A percentile compares a stretch with the other conserved stretches of the same genome.
phyloP scores from a whole-genome alignment of 2,329 filamentous ascomycete genomes.

The Ceratocystis ficicola region DNA sequence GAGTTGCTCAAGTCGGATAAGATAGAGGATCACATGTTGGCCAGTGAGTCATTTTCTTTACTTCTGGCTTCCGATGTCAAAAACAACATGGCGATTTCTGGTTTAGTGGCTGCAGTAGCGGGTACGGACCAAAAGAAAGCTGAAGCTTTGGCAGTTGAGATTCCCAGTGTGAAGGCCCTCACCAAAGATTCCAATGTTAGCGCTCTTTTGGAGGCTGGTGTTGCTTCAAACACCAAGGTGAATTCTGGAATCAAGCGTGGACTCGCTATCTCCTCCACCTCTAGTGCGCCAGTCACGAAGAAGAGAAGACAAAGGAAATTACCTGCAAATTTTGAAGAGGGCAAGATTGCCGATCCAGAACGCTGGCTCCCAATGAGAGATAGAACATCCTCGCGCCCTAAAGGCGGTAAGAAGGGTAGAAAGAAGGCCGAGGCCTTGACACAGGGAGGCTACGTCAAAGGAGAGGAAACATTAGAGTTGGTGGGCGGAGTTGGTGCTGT shows the following conservation, averaged over 20 bases:
- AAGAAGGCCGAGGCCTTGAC: constrained; percentile 66
- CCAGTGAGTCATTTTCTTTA: constrained; percentile 65
- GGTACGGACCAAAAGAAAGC: constrained; percentile 46
- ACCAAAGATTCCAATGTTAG: constrained; percentile 48
- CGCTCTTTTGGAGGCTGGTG: constrained; percentile 52
- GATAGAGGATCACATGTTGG: constrained; percentile 53
- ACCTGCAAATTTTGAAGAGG: constrained; percentile 62
- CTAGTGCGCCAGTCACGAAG: constrained; percentile 34
- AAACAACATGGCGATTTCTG: constrained; percentile 62
- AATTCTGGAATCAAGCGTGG: constrained; percentile 38
- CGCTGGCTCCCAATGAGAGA: constrained; percentile 87
- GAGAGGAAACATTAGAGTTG: constrained; percentile 55
- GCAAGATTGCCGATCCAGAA: constrained; percentile 75
- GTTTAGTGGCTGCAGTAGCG: constrained; percentile 73
- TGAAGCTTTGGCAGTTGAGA: constrained; percentile 40
- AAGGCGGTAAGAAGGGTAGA: constrained; percentile 78
- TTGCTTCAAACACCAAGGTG: constrained; percentile 35
- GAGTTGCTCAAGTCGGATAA: constrained; percentile 67
- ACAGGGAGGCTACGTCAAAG: constrained; percentile 71
- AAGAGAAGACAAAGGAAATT: constrained; percentile 50
- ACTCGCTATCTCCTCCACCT: constrained; percentile 26
- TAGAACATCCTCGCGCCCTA: constrained; percentile 75
- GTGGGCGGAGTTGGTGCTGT: constrained; percentile 51
- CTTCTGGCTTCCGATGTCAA: constrained; percentile 53
- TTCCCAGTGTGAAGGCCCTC: constrained; percentile 52